Percentiles rank a stretch among this genome's conserved stretches.
These are phyloP conservation scores for Flaveria bidentis DNA, from an alignment of 129 eudicot species.

Conservation along the genomic window DNA sequence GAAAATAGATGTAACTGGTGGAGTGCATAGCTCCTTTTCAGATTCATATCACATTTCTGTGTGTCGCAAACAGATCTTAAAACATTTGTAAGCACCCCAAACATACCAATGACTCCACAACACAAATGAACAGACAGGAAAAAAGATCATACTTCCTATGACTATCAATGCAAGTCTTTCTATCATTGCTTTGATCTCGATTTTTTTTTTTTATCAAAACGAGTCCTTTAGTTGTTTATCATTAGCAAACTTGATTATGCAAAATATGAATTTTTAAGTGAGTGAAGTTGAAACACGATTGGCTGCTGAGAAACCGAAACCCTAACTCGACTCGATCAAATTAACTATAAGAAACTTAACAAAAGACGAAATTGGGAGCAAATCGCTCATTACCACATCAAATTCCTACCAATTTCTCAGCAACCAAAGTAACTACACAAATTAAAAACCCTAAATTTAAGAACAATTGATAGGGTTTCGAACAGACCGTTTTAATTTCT, in stretches of 20 bases:
- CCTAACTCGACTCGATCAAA: conserved; percentile 21
- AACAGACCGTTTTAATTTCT: conserved; percentile 69
- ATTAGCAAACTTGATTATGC: neutral
- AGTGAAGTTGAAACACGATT: neutral
- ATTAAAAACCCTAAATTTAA: neutral
- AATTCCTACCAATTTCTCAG: conserved; percentile 13
- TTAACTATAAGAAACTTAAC: neutral
- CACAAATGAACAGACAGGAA: conserved; percentile 2
- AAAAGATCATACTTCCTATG: conserved; percentile 13
- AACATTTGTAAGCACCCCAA: conserved; percentile 37
- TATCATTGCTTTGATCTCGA: neutral
- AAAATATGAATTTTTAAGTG: neutral
- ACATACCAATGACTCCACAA: conserved; percentile 20
- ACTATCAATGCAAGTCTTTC: conserved; percentile 7
- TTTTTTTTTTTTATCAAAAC: neutral
- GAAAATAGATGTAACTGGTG: conserved; percentile 43
- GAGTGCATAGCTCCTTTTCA: conserved; percentile 47
- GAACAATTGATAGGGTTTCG: conserved; percentile 13
- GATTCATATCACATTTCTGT: conserved; percentile 45
- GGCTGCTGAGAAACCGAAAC: conserved; percentile 30
- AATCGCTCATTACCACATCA: neutral
- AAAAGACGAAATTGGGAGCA: conserved; percentile 2
- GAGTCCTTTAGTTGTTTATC: conserved; percentile 1
- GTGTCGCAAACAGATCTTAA: conserved; percentile 42
- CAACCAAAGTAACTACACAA: conserved; percentile 17